A percentile compares a stretch with the other conserved stretches of the same genome.
Conservation (phyloP, 2,329 filamentous ascomycete species). For the Cordyceps javanica region DNA sequence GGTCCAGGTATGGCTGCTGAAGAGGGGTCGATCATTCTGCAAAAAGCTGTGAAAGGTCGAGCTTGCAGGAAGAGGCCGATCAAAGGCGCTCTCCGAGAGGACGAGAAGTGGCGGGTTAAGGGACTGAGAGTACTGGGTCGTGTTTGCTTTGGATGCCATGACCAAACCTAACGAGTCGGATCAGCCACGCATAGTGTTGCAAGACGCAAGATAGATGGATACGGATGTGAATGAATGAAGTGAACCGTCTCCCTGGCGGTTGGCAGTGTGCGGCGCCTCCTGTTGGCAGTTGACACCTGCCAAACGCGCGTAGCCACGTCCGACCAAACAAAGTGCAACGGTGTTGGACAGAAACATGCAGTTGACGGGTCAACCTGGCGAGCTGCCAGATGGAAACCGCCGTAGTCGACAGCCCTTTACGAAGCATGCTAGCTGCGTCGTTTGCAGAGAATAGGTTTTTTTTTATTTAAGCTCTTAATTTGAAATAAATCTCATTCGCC, state of each 20-base stretch:
- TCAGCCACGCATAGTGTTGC: background rate
- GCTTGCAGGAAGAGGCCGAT: background rate
- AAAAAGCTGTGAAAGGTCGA: conserved; percentile 4
- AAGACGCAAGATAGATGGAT: background rate
- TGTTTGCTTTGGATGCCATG: conserved; percentile 9
- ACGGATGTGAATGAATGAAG: conserved; percentile 2
- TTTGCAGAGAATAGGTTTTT: background rate
- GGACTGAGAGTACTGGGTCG: background rate
- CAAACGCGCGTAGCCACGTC: conserved; percentile 5
- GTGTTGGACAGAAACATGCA: conserved; percentile 3
- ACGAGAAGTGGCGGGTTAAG: conserved; percentile 3
- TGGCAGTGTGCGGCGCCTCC: background rate
- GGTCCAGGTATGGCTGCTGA: conserved; percentile 51
- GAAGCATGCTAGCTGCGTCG: background rate
- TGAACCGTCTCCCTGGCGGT: background rate
- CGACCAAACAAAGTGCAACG: background rate
- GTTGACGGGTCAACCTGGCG: conserved; percentile 8
- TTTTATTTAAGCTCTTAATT: background rate
- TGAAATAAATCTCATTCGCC: background rate
- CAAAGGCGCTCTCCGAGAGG: conserved; percentile 1
- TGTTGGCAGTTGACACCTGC: conserved; percentile 4
- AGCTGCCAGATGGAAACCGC: background rate
- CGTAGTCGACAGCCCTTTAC: no score
- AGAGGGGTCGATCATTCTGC: conserved; percentile 4
- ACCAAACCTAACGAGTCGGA: conserved; percentile 4